phyloP scores from a whole-genome alignment of 2,329 filamentous ascomycete genomes.

The Zalaria obscura region DNA sequence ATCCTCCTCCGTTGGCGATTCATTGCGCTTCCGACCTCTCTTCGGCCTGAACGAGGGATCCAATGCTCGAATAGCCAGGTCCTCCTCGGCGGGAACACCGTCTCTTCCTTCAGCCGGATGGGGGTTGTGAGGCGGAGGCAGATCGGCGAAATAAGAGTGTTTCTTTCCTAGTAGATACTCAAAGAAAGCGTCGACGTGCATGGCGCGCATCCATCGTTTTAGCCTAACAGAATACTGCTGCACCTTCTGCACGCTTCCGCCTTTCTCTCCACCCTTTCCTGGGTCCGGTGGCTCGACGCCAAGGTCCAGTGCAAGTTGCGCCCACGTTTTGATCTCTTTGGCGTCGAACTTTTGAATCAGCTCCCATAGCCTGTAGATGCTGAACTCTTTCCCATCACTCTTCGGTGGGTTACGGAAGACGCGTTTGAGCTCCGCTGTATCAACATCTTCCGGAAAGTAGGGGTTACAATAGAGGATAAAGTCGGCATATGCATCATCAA shows the following conservation, averaged over 20 bases:
- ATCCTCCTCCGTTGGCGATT: conserved; percentile 5
- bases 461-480: conserved; percentile 92
- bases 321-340: conserved; percentile 87
- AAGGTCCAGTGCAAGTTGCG: conserved; percentile 70
- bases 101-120: conserved; percentile 56
- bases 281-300: conserved; percentile 74
- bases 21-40: conserved; percentile 38
- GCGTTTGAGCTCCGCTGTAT: conserved; percentile 57
- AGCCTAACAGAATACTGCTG: conserved; percentile 87
- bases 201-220: conserved; percentile 93
- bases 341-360: conserved; percentile 65
- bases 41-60: conserved; percentile 59
- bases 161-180: conserved; percentile 69
- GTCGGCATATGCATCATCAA: conserved; percentile 68
- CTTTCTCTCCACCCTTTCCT: conserved; percentile 48
- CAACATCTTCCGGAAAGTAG: conserved; percentile 52
- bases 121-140: conserved; percentile 52
- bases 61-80: conserved; percentile 72
- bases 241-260: conserved; percentile 75
- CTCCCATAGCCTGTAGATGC: conserved; percentile 60
- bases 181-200: conserved; percentile 91
- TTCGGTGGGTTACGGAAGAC: conserved; percentile 69
- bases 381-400: conserved; percentile 78
- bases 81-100: conserved; percentile 73
- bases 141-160: conserved; percentile 66